Evolutionary conservation across 2,329 filamentous ascomycete genomes (phyloP).

Genomic region (Coniochaeta pulveracea): DNA sequence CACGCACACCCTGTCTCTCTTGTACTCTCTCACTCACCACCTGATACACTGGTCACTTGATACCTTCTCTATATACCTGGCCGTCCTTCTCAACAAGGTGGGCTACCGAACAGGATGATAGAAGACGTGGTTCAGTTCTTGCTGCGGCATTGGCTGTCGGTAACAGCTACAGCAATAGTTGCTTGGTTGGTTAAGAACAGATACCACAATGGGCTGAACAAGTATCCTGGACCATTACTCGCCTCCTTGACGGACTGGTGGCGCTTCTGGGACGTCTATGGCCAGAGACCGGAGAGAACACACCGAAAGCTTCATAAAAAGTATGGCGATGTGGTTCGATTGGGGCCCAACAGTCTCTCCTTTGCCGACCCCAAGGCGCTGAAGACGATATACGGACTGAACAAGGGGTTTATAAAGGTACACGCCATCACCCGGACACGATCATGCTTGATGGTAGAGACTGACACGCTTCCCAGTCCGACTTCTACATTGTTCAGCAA

Average conservation of each 20-base stretch:
- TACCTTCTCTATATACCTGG: neutral
- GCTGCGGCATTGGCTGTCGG: slow-evolving; percentile 30
- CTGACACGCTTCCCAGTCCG: slow-evolving; percentile 38
- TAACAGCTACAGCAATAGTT: slow-evolving; percentile 18
- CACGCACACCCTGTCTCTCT: neutral
- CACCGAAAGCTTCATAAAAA: slow-evolving; percentile 57
- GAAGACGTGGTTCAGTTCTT: slow-evolving; percentile 23
- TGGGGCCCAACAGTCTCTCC: slow-evolving; percentile 64
- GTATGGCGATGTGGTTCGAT: slow-evolving; percentile 61
- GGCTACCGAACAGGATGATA: slow-evolving; percentile 11
- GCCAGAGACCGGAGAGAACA: slow-evolving; percentile 53
- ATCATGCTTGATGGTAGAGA: neutral
- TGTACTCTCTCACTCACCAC: neutral
- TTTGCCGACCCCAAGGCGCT: slow-evolving; percentile 65
- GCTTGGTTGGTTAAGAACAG: slow-evolving; percentile 36
- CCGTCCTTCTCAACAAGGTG: slow-evolving; percentile 4
- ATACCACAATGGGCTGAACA: slow-evolving; percentile 48
- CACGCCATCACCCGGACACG: neutral
- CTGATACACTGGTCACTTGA: too few relatives aligned
- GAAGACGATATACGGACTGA: slow-evolving; percentile 69
- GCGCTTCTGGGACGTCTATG: slow-evolving; percentile 59
- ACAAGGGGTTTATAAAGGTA: slow-evolving; percentile 72
- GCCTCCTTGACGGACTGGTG: slow-evolving; percentile 63
- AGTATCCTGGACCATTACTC: slow-evolving; percentile 60
- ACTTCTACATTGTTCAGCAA: slow-evolving; percentile 73